These are phyloP conservation scores for Mycena pura DNA, from an alignment of 768 basidiomycete genomes.

Conservation along the genomic window DNA sequence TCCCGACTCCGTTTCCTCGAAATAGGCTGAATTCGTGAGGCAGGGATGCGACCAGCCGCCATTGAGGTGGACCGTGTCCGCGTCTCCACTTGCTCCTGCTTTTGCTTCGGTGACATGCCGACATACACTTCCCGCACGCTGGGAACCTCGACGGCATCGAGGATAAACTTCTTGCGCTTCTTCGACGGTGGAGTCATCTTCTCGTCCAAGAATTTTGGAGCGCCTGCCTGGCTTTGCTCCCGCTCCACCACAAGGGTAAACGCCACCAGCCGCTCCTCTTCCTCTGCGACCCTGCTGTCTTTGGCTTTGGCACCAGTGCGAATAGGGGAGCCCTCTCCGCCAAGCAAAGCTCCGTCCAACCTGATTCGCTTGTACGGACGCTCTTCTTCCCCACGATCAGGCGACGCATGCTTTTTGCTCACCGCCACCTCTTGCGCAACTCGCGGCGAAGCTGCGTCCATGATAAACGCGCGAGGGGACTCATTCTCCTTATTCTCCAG, in stretches of 20 bases:
- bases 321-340: slow-evolving; percentile 21
- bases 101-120: slow-evolving; percentile 2
- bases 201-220: slow-evolving; percentile 23
- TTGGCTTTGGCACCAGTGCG: slow-evolving; percentile 1
- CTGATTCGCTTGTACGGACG: slow-evolving; percentile 40
- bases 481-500: slow-evolving; percentile 66
- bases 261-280: slow-evolving; percentile 26
- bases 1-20: slow-evolving; percentile 19
- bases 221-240: not conserved
- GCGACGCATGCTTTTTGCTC: slow-evolving; percentile 53
- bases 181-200: slow-evolving; percentile 22
- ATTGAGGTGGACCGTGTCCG: slow-evolving; percentile 21
- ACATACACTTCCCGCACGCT: slow-evolving; percentile 34
- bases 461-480: slow-evolving; percentile 46
- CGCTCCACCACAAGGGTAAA: slow-evolving; percentile 20
- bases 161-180: slow-evolving; percentile 57
- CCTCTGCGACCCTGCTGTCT: slow-evolving; percentile 27
- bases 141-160: slow-evolving; percentile 62
- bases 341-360: slow-evolving; percentile 8
- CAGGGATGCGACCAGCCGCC: slow-evolving; percentile 4
- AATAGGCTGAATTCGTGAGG: not conserved
- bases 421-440: slow-evolving; percentile 22
- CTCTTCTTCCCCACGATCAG: slow-evolving; percentile 40
- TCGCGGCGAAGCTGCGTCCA: slow-evolving; percentile 48
- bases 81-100: not conserved